Evolutionary conservation across 2,329 filamentous ascomycete genomes (phyloP).

Genomic region (Rutstroemia sp.): DNA sequence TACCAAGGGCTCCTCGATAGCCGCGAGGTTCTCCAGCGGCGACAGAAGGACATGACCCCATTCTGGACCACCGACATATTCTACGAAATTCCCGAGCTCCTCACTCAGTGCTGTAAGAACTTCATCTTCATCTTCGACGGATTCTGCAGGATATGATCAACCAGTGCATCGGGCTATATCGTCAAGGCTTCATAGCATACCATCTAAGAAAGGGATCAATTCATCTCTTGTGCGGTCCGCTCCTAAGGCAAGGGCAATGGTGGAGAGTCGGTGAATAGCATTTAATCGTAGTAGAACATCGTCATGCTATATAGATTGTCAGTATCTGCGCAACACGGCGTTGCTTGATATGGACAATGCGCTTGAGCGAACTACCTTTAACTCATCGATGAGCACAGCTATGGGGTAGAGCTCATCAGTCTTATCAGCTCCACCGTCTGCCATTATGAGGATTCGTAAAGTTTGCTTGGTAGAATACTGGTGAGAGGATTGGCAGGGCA

Average conservation of each 20-base stretch:
- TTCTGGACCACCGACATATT: conserved; percentile 92
- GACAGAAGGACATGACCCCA: conserved; percentile 94
- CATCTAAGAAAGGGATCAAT: conserved; percentile 97
- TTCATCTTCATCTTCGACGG: conserved; percentile 97
- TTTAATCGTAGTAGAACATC: conserved; percentile 97
- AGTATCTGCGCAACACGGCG: conserved; percentile 12
- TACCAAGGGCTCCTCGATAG: conserved; percentile 96
- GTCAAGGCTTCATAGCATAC: conserved; percentile 47
- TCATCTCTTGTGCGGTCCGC: conserved; percentile 96
- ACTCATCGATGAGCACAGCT: conserved; percentile 97
- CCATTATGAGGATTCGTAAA: conserved; percentile 58
- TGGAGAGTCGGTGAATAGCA: conserved; percentile 95
- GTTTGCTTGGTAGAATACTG: conserved; percentile 23
- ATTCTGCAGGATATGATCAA: conserved; percentile 57
- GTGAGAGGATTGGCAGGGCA: conserved; percentile 24
- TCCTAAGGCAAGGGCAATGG: conserved; percentile 92
- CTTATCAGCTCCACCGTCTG: conserved; percentile 75
- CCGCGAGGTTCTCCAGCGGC: conserved; percentile 93
- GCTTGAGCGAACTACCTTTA: conserved; percentile 63
- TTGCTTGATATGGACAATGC: background rate
- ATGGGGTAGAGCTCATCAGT: conserved; percentile 99
- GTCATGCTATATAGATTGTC: conserved; percentile 69
- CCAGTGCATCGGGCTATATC: background rate
- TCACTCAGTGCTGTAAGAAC: conserved; percentile 95
- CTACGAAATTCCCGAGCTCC: conserved; percentile 92